Base-by-base conservation (phyloP, 164 flowering plant species). In the Paratinospora sagittata region DNA sequence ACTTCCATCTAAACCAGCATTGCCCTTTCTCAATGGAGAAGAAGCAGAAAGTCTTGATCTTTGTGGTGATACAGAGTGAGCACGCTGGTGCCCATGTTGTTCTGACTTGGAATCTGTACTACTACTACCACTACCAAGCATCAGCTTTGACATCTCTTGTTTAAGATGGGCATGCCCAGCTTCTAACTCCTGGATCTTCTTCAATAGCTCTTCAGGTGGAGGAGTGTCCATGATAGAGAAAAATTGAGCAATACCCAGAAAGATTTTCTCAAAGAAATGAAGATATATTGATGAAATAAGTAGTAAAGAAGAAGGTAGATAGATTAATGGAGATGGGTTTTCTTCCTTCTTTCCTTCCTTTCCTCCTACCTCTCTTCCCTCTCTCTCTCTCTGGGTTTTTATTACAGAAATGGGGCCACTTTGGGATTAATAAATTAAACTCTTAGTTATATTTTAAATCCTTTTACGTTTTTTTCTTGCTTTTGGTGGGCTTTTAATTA, bases 141-240 rank as follows among this genome's bases (percentile, higher is more conserved):
- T 82, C 27, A 95, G 83, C 84, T 82, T 87, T 0, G 95, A 84
- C 88, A 93, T 86, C 83, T 95, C 93, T 47, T 84, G 79, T 78
- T 86, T 81, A 36, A 95, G 85, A 34, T 79, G 83, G 2, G 86
- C 96, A 7, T 95, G 95, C 0, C 92, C 91, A 0, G 83, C 92
- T 72, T 95, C 97, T 2, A 95, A 79, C 65, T 86, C 94, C 30
- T 87, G 83, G 78, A 95, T 89, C 90, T 95, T 95, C 87, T 75
- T 87, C 62, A 91, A 47, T 41, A 91, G 84, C 84, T 92, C 91
- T 75, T 90, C 93, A 0, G 85, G 71, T 57, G 86, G 84, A 39
- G 87, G 89, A 1, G 81, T 79, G 27, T 79, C 87, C 87, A 82
- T 86, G 24, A 43, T 10, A 11, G 34, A 11, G 9, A 30, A 39